Conservation (phyloP, 805 yeast species). For the Barnettozyma vustinii region DNA sequence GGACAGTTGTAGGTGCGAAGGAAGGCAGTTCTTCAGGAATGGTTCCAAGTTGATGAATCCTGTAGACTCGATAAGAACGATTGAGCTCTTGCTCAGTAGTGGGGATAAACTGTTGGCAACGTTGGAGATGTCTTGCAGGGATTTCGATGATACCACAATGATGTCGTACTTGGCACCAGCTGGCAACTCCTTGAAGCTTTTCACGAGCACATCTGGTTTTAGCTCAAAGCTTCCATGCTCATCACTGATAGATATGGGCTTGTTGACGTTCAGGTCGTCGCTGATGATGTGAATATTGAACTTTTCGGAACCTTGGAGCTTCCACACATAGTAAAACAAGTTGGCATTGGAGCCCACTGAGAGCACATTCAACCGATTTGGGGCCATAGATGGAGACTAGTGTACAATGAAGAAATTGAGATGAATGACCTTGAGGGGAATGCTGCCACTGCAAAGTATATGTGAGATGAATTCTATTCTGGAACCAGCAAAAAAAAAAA, state of each 20-base stretch:
- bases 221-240: slow-evolving; percentile 8
- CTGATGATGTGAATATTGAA: slow-evolving; percentile 39
- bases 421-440: too few relatives aligned
- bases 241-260: slow-evolving; percentile 20
- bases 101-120: slow-evolving; percentile 34
- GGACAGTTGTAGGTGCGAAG: slow-evolving; percentile 15
- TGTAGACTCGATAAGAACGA: slow-evolving; percentile 61
- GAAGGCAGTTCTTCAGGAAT: slow-evolving; percentile 61
- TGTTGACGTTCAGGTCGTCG: slow-evolving; percentile 14
- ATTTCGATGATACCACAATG: slow-evolving; percentile 41
- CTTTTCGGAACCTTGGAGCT: slow-evolving; percentile 40
- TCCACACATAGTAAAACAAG: slow-evolving; percentile 55
- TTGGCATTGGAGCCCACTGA: slow-evolving; percentile 54
- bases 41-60: slow-evolving; percentile 72
- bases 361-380: slow-evolving; percentile 25
- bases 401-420: background rate
- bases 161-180: slow-evolving; percentile 32
- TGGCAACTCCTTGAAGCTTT: slow-evolving; percentile 10
- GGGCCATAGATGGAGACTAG: background rate
- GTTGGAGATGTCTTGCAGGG: slow-evolving; percentile 47
- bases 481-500: background rate
- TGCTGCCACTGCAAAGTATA: background rate
- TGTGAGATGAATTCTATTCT: background rate
- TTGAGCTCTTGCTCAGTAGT: slow-evolving; percentile 37
- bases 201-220: slow-evolving; percentile 10